phyloP scores from a whole-genome alignment of 1,284 basidiomycete species.

The Cryptococcus amylolentus region DNA sequence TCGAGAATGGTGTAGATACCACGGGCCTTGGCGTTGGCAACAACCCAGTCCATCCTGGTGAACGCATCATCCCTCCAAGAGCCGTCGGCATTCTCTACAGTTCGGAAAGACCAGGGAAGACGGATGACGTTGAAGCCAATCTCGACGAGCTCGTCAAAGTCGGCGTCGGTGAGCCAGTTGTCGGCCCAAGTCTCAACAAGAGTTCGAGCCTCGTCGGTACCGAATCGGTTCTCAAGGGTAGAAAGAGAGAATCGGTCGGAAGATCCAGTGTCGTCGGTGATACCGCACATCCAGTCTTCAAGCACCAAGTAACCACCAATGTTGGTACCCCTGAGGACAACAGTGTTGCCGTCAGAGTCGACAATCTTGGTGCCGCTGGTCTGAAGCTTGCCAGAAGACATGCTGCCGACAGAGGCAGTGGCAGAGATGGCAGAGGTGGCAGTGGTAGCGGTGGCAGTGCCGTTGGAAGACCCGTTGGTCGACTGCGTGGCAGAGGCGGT shows the following conservation, averaged over 20 bases:
- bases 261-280: constrained; percentile 31
- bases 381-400: constrained; percentile 32
- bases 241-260: constrained; percentile 33
- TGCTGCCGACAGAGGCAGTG: constrained; percentile 7
- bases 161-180: constrained; percentile 32
- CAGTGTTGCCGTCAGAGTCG: constrained; percentile 29
- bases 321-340: constrained; percentile 35
- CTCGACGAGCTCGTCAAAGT: constrained; percentile 30
- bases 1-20: constrained; percentile 35
- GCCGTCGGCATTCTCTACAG: constrained; percentile 27
- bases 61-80: constrained; percentile 29
- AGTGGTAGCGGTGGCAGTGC: constrained; percentile 8
- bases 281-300: constrained; percentile 44
- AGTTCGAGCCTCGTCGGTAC: constrained; percentile 21
- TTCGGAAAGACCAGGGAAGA: constrained; percentile 35
- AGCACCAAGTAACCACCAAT: constrained; percentile 39
- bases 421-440: constrained; percentile 13
- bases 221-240: constrained; percentile 35
- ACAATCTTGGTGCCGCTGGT: constrained; percentile 31
- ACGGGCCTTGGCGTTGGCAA: constrained; percentile 30
- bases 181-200: constrained; percentile 35
- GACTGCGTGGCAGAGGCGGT: constrained; percentile 15
- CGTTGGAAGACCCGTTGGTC: constrained; percentile 7
- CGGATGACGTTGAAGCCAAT: constrained; percentile 38
- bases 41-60: constrained; percentile 35